These are phyloP conservation scores for Tieghemiomyces parasiticus DNA, from an alignment of 192 early-diverging fungal genomes.

Conservation along the genomic window DNA sequence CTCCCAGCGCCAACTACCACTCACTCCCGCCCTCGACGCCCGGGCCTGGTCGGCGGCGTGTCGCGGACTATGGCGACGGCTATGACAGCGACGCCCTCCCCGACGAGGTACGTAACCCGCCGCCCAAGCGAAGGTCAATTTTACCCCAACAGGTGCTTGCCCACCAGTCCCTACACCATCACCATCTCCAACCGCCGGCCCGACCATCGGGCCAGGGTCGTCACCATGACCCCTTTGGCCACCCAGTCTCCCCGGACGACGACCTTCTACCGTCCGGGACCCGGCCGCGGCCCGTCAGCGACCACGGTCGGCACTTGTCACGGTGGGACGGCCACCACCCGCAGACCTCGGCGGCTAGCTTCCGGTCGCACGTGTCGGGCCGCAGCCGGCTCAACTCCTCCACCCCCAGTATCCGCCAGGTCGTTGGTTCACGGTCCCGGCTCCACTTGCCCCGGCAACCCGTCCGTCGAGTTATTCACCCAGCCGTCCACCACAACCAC, in stretches of 20 bases:
- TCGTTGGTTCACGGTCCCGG: not conserved
- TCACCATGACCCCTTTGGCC: too few relatives aligned
- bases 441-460: not conserved
- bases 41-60: not conserved
- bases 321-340: not conserved
- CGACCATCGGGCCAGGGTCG: not conserved
- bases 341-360: not conserved
- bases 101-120: too few relatives aligned
- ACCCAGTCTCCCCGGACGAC: too few relatives aligned
- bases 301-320: not conserved
- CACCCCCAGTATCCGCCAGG: not conserved
- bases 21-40: too few relatives aligned
- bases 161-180: conserved; percentile 6
- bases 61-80: not conserved
- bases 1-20: not conserved
- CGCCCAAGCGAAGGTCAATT: not conserved
- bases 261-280: not conserved
- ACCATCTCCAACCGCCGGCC: not conserved
- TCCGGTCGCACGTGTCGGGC: not conserved
- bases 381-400: not conserved
- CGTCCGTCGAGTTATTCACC: not conserved
- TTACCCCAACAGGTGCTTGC: conserved; percentile 4
- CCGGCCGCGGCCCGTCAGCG: not conserved
- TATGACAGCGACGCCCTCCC: not conserved
- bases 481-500: not conserved